Evolutionary conservation across 2,329 filamentous ascomycete species (phyloP).

Genomic region (Pseudogymnoascus sp.): DNA sequence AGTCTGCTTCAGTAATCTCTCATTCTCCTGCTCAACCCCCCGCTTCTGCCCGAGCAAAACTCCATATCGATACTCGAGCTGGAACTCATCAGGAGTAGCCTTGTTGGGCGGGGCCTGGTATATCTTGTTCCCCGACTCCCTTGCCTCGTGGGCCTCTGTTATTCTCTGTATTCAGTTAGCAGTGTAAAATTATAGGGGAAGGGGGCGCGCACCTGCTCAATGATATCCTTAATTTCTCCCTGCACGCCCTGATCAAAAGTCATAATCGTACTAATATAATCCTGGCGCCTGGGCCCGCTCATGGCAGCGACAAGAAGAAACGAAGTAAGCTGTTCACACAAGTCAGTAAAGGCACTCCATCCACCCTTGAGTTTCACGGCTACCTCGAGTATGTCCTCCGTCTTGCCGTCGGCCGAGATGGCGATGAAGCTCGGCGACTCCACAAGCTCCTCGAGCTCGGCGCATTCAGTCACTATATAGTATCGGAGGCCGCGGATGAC

Average conservation of each 20-base stretch:
- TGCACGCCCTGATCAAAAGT: constrained; percentile 36
- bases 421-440: constrained; percentile 48
- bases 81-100: constrained; percentile 23
- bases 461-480: constrained; percentile 46
- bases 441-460: constrained; percentile 44
- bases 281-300: constrained; percentile 47
- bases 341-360: constrained; percentile 17
- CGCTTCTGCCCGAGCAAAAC: constrained; percentile 14
- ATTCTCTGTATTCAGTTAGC: not conserved
- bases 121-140: constrained; percentile 1
- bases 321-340: constrained; percentile 46
- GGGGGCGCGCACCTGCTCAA: constrained; percentile 16
- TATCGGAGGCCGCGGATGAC: constrained; percentile 47
- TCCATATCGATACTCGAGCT: constrained; percentile 42
- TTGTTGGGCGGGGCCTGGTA: constrained; percentile 2
- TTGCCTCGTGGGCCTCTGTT: constrained; percentile 5
- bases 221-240: constrained; percentile 29
- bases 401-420: constrained; percentile 48
- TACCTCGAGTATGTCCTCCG: constrained; percentile 47
- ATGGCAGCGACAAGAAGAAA: constrained; percentile 56
- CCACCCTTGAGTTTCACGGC: constrained; percentile 6
- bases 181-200: not conserved
- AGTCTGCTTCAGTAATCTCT: constrained; percentile 46
- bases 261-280: constrained; percentile 43
- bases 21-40: constrained; percentile 44